Conservation (phyloP, 352 stramenopile species). For the Peronospora destructor region DNA sequence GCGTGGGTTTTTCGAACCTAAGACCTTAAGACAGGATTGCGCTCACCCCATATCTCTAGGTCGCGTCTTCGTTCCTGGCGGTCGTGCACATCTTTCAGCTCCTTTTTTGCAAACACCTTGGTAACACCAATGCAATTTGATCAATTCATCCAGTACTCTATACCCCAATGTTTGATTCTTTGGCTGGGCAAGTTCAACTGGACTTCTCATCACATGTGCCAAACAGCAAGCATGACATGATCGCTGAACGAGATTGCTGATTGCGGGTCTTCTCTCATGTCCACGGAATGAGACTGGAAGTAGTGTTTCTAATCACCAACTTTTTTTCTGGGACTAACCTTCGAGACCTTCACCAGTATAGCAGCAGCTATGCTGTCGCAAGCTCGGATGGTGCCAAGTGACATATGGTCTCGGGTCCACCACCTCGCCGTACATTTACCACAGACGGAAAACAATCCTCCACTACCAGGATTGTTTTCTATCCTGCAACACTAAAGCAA, state of each 20-base stretch:
- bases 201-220: no score
- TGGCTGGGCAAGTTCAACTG: no score
- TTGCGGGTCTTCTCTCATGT: no score
- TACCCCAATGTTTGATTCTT: no score
- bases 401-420: conserved; percentile 9
- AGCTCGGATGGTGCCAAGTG: conserved; percentile 12
- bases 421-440: conserved; percentile 1
- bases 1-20: background rate
- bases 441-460: conserved; percentile 8
- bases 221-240: no score
- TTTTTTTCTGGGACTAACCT: no score
- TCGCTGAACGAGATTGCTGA: no score
- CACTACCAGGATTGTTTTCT: conserved; percentile 17
- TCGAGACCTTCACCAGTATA: conserved; percentile 1
- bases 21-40: background rate
- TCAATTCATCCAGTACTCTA: background rate
- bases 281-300: no score
- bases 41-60: conserved; percentile 3
- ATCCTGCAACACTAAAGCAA: conserved; percentile 21
- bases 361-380: conserved; percentile 11
- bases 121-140: background rate
- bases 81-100: background rate
- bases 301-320: no score
- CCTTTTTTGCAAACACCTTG: background rate
- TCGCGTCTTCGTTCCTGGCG: conserved; percentile 5